Evolutionary conservation across 352 stramenopile genomes (phyloP).

Genomic region (Globisporangium emineosum): DNA sequence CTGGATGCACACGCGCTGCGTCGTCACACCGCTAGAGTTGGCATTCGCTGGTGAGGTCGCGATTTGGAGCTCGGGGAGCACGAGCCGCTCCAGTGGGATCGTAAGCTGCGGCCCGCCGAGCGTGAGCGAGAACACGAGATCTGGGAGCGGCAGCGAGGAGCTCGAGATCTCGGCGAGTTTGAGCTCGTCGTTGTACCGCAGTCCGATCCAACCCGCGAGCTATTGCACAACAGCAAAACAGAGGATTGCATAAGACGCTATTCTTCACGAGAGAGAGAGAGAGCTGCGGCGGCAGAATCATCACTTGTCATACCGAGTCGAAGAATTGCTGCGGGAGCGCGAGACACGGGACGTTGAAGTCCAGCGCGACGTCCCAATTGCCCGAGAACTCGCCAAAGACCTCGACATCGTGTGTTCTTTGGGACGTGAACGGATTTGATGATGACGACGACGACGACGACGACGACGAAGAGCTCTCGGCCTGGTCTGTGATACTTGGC

Average conservation of each 20-base stretch:
- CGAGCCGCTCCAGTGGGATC: slow-evolving; percentile 44
- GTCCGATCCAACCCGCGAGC: slow-evolving; percentile 49
- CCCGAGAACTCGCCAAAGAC: slow-evolving; percentile 54
- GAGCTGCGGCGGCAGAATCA: background rate
- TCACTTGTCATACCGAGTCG: slow-evolving; percentile 32
- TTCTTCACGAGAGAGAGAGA: no score
- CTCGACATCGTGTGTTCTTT: slow-evolving; percentile 17
- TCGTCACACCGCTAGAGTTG: background rate
- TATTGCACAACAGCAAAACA: slow-evolving; percentile 13
- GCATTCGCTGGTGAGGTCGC: background rate
- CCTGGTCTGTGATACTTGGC: slow-evolving; percentile 7
- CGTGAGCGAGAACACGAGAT: slow-evolving; percentile 46
- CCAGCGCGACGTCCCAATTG: slow-evolving; percentile 56
- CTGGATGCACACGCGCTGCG: slow-evolving; percentile 46
- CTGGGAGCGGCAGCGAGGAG: slow-evolving; percentile 22
- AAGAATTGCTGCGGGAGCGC: slow-evolving; percentile 62
- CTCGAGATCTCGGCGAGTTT: slow-evolving; percentile 42
- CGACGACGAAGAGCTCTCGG: background rate
- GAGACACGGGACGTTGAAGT: slow-evolving; percentile 61
- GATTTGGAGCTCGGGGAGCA: slow-evolving; percentile 32
- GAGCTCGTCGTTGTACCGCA: slow-evolving; percentile 40
- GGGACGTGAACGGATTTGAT: background rate
- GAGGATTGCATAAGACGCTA: no score
- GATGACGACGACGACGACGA: background rate
- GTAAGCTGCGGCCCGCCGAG: slow-evolving; percentile 26